phyloP scores from a whole-genome alignment of 768 basidiomycete genomes.

The Solioccasus polychromus region DNA sequence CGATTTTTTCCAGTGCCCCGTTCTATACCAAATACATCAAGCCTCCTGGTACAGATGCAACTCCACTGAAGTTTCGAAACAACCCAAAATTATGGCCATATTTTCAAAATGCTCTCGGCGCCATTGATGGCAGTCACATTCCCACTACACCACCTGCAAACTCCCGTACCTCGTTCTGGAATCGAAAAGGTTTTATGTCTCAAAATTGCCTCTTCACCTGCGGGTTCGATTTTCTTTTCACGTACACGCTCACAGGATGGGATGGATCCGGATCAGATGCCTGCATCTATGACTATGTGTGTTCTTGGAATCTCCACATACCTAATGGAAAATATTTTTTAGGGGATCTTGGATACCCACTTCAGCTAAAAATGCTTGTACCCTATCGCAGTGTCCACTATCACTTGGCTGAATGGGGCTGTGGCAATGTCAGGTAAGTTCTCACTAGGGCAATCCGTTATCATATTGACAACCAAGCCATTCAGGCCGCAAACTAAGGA shows the following conservation, averaged over 20 bases:
- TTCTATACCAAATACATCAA: neutral
- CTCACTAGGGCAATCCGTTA: neutral
- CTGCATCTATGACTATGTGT: constrained; percentile 25
- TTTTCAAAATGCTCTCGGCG: neutral
- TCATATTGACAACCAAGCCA: neutral
- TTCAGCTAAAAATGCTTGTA: constrained; percentile 24
- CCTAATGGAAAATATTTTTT: constrained; percentile 34
- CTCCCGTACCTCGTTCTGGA: neutral
- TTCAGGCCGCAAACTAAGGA: constrained; percentile 12
- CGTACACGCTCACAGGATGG: neutral
- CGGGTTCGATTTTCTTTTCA: neutral
- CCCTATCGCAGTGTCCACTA: constrained; percentile 39
- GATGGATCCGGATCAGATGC: neutral
- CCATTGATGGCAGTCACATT: neutral
- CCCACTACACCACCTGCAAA: neutral
- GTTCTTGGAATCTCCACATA: constrained; percentile 26
- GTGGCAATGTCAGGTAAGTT: neutral
- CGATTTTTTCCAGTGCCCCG: neutral
- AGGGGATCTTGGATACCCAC: constrained; percentile 1
- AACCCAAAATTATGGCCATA: neutral
- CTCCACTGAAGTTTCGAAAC: neutral
- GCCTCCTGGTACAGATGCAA: neutral
- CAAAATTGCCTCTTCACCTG: neutral
- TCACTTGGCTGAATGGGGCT: constrained; percentile 36
- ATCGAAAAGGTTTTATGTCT: neutral